Evolutionary conservation across 2,329 filamentous ascomycete genomes (phyloP).

Genomic region (Colletotrichum sp.): DNA sequence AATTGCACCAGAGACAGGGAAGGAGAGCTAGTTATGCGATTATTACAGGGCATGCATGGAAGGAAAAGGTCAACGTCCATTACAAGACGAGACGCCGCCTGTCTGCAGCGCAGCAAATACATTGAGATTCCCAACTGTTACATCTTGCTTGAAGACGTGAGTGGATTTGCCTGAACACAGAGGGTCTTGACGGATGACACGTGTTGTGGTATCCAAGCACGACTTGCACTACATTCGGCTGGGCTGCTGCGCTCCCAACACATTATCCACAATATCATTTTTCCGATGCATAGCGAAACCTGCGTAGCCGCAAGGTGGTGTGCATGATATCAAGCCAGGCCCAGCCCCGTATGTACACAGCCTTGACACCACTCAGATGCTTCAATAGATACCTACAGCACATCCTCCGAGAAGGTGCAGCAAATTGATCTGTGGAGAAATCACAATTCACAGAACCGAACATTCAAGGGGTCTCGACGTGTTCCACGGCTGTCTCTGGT

Average conservation of each 20-base stretch:
- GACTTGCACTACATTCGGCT: not conserved
- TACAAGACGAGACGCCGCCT: not conserved
- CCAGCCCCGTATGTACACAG: not conserved
- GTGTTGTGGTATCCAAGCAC: not conserved
- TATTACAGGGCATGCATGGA: not conserved
- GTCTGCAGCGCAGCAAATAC: not conserved
- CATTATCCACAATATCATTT: not conserved
- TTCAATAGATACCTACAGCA: not conserved
- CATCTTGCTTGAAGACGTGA: not conserved
- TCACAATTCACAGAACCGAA: not conserved
- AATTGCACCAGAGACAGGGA: not conserved
- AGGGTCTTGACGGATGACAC: not conserved
- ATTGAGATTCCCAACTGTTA: not conserved
- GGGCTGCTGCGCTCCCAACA: not conserved
- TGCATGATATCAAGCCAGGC: not conserved
- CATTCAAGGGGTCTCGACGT: not conserved
- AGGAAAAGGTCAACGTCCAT: not conserved
- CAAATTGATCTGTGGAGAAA: not conserved
- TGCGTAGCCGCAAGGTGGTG: not conserved
- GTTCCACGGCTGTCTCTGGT: not conserved
- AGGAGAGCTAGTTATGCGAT: not conserved
- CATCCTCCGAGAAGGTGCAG: not conserved
- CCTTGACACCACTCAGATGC: not conserved
- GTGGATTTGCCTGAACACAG: not conserved
- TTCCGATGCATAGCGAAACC: not conserved